Evolutionary conservation across 768 basidiomycete genomes (phyloP).

Genomic region (Boletus barrowsii): DNA sequence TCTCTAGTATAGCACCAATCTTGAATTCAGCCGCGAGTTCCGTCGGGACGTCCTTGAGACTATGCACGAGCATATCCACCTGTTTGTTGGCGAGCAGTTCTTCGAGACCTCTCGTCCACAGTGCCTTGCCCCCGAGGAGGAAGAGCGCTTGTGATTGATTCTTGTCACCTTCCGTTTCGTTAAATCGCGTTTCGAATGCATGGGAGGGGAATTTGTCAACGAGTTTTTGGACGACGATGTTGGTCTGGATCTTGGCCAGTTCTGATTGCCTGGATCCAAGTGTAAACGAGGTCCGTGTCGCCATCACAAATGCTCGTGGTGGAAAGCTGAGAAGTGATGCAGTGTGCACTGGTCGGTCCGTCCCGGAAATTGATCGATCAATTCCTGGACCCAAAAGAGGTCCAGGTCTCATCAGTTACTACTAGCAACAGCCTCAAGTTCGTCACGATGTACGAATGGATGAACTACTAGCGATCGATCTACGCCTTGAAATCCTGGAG

Average conservation of each 20-base stretch:
- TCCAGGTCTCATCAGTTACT: no score
- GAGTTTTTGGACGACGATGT: conserved; percentile 69
- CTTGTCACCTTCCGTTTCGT: conserved; percentile 80
- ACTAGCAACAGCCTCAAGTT: background rate
- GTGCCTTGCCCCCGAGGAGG: conserved; percentile 82
- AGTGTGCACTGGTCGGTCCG: background rate
- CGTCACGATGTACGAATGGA: background rate
- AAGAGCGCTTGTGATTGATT: conserved; percentile 89
- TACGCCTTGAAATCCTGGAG: conserved; percentile 41
- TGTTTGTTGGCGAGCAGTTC: conserved; percentile 65
- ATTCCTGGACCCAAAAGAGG: no score
- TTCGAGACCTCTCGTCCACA: conserved; percentile 98
- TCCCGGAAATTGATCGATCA: no score
- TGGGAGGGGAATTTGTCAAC: conserved; percentile 50
- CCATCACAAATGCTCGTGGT: conserved; percentile 11
- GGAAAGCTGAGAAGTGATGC: no score
- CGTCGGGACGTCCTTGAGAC: conserved; percentile 92
- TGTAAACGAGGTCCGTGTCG: conserved; percentile 48
- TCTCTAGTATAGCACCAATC: conserved; percentile 78
- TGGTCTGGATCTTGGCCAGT: conserved; percentile 88
- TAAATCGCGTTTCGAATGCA: conserved; percentile 52
- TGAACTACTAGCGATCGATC: background rate
- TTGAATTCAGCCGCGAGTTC: conserved; percentile 78
- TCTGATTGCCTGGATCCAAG: conserved; percentile 86
- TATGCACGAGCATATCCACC: conserved; percentile 92